Evolutionary conservation across 345 rosid genomes (phyloP), one percentile per base, ranked within the genome.

Genomic region (Hypericum androsaemum): DNA sequence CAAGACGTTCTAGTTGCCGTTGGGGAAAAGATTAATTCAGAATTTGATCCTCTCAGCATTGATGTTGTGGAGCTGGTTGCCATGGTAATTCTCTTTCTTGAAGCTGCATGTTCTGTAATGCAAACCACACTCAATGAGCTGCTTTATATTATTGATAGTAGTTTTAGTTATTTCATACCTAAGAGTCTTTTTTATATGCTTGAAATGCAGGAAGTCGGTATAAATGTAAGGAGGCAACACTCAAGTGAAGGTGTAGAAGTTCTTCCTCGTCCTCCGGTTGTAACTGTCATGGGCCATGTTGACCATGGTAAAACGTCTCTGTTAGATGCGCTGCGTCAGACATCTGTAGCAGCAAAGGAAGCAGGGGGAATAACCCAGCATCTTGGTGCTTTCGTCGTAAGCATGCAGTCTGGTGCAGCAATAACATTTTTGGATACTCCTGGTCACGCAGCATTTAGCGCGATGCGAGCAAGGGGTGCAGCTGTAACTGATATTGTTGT

Each of bases 341-440:
- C 97, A 38, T 81, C 95, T 10, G 86, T 88, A 39, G 95, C 95
- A 12, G 90, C 84, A 32, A 73, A 66, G 68, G 95, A 92, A 86
- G 97, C 98, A 15, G 95, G 97, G 32, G 98, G 97, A 67, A 92
- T 92, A 78, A 92, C 98, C 56, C 98, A 92, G 59, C 94, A 92
- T 51, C 67, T 92, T 9, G 98, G 98, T 57, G 98, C 95, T 17
- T 92, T 92, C 59, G 80, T 85, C 47, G 97, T 85, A 49, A 69
- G 76, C 63, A 92, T 92, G 97, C 71, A 81, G 0, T 84, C 88
- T 0, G 95, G 97, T 50, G 78, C 94, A 56, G 78, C 94, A 13
- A 88, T 92, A 63, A 88, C 97, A 37, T 92, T 92, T 68, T 86
- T 88, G 10, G 95, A 88, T 62, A 92, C 95, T 28, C 97, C 90